Base-by-base conservation (phyloP, 345 rosid species). In the Corchorus olitorius region DNA sequence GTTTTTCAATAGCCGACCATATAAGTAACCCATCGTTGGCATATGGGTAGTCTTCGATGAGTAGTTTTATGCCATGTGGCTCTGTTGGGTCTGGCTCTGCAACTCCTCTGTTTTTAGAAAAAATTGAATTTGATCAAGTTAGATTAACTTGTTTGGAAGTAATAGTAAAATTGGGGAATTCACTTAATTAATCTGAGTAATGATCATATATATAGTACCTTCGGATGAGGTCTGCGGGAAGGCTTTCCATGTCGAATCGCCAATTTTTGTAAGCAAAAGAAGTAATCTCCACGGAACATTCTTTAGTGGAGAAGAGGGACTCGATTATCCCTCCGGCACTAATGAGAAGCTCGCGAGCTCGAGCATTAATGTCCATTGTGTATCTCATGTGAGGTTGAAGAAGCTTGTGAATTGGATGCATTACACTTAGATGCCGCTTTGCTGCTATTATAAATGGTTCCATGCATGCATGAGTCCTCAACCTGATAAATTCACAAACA, bases 191-290 rank as follows among this genome's bases (percentile, higher is more conserved):
- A 10, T 8, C 12, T 1, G 55, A 4, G 56, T 53, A 16, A 27
- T 27, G 27, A 27, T 27, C n/a, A n/a, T n/a, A n/a, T n/a, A n/a
- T 27, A 27, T 27, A 45, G 34, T 56, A 93, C 98, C 98, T 97
- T 84, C 97, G 84, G 65, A 97, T 88, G 79, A 97, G 98, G 79
- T 97, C 98, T 1, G 95, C 92, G 4, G 97, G 98, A 63, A 97
- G 97, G 78, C 86, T 83, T 86, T 97, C 97, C 93, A 78, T 83
- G 87, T 97, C 98, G n/a, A 94, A 97, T 68, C 96, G 88, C 99
- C 75, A 72, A 27, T 48, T 84, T 68, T 83, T 86, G 58, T 94
- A 92, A 0, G 97, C 96, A 3, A 92, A 85, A 2, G 98, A 89
- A 43, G 98, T 94, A 10, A 97, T 81, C 80, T 94, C 97, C 88